Evolutionary conservation across 805 yeast species (phyloP).

Genomic region (Dipodascus geniculatus): DNA sequence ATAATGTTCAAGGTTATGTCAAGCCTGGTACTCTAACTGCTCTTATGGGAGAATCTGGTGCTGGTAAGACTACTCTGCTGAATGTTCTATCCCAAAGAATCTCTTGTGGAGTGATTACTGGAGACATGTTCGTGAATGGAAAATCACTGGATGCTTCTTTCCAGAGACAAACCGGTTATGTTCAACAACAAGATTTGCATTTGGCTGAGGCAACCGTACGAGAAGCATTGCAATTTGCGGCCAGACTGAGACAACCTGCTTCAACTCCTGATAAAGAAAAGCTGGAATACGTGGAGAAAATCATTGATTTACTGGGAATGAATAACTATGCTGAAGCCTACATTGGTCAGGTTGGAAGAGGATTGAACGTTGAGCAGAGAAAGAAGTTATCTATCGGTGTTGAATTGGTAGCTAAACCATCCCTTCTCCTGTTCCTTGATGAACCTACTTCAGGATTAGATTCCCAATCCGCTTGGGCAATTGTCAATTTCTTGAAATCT

Average conservation of each 20-base stretch:
- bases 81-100: conserved; percentile 65
- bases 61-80: conserved; percentile 71
- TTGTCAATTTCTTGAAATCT: conserved; percentile 53
- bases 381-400: conserved; percentile 62
- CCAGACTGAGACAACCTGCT: conserved; percentile 59
- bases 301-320: conserved; percentile 60
- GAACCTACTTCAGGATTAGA: conserved; percentile 70
- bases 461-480: conserved; percentile 54
- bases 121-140: conserved; percentile 65
- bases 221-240: conserved; percentile 63
- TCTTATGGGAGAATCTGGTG: conserved; percentile 80
- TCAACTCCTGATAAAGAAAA: conserved; percentile 46
- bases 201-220: conserved; percentile 58
- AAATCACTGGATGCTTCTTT: conserved; percentile 50
- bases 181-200: conserved; percentile 73
- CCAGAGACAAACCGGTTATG: conserved; percentile 70
- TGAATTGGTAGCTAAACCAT: conserved; percentile 59
- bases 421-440: conserved; percentile 45
- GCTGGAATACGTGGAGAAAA: conserved; percentile 54
- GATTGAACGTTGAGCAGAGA: conserved; percentile 57
- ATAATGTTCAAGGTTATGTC: conserved; percentile 56
- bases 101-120: conserved; percentile 57
- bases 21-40: conserved; percentile 77
- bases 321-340: conserved; percentile 61
- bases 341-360: conserved; percentile 67